Evolutionary conservation across 106 monocot species (phyloP).

Genomic region (Allium sativum): DNA sequence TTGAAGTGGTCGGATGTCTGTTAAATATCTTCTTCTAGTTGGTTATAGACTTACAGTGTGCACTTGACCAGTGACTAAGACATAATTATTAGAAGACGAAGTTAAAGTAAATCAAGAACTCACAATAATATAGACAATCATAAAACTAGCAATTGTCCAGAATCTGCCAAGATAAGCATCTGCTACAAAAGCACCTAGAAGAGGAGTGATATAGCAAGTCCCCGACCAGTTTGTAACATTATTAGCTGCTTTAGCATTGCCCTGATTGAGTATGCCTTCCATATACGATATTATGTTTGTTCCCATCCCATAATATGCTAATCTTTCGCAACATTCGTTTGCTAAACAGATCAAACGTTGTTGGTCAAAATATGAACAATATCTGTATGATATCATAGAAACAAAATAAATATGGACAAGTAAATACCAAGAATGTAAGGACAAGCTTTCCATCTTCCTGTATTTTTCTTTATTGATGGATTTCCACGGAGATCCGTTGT

Average conservation of each 20-base stretch:
- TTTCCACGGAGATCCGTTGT: conserved; percentile 40
- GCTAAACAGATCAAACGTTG: too few relatives aligned
- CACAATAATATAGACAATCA: conserved; percentile 33
- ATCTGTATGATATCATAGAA: too few relatives aligned
- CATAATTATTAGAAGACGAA: too few relatives aligned
- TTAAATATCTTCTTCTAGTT: too few relatives aligned
- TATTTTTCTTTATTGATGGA: conserved; percentile 25
- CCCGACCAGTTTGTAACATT: conserved; percentile 51
- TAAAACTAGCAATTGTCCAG: conserved; percentile 34
- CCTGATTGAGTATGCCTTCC: conserved; percentile 22
- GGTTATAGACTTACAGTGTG: too few relatives aligned
- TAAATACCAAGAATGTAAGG: conserved; percentile 35
- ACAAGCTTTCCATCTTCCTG: conserved; percentile 48
- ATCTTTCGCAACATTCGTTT: conserved; percentile 37
- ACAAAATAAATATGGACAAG: too few relatives aligned
- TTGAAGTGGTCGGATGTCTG: too few relatives aligned
- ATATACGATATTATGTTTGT: conserved; percentile 38
- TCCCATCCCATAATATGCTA: conserved; percentile 52
- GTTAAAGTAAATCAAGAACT: not conserved
- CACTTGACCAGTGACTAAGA: too few relatives aligned
- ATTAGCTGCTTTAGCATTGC: conserved; percentile 20
- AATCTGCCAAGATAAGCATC: conserved; percentile 40
- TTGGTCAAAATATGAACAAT: too few relatives aligned
- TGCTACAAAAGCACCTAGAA: conserved; percentile 38
- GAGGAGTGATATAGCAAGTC: conserved; percentile 38